phyloP scores from a whole-genome alignment of 306 rosid genomes.

The Ceratonia siliqua region DNA sequence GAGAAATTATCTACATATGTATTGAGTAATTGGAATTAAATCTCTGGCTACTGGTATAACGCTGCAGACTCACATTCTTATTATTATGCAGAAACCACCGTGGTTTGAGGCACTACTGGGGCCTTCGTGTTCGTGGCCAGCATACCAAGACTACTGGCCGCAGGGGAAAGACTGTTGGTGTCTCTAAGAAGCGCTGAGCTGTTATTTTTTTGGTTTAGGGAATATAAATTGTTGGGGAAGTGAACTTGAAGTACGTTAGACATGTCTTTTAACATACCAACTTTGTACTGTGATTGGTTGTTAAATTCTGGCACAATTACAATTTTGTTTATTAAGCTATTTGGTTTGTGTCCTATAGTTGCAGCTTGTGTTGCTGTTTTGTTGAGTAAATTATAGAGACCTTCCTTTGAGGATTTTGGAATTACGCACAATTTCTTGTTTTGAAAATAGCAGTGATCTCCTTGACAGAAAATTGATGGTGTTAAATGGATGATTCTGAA shows the following conservation, averaged over 20 bases:
- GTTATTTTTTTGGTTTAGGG: conserved; percentile 24
- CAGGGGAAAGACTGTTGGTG: conserved; percentile 81
- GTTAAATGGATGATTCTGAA: no score
- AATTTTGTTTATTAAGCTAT: conserved; percentile 28
- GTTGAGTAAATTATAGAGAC: no score
- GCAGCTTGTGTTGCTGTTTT: background rate
- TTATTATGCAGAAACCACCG: conserved; percentile 21
- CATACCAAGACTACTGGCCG: conserved; percentile 83
- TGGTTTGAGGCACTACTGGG: conserved; percentile 49
- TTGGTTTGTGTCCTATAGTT: background rate
- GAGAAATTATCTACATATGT: background rate
- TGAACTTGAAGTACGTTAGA: conserved; percentile 19
- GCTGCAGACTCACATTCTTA: background rate
- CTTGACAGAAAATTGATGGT: no score
- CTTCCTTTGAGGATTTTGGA: no score
- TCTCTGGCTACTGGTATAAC: background rate
- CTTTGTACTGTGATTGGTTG: conserved; percentile 20
- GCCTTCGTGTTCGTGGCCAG: conserved; percentile 81
- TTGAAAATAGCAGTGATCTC: no score
- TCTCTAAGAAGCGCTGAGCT: conserved; percentile 65
- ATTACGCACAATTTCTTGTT: no score
- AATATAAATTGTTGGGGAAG: conserved; percentile 31
- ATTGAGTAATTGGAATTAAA: background rate
- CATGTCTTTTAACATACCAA: conserved; percentile 26
- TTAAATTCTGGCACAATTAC: conserved; percentile 32